These are phyloP conservation scores for Cercospora zeae-maydis DNA, from an alignment of 2,329 filamentous ascomycete species.

Conservation along the genomic window DNA sequence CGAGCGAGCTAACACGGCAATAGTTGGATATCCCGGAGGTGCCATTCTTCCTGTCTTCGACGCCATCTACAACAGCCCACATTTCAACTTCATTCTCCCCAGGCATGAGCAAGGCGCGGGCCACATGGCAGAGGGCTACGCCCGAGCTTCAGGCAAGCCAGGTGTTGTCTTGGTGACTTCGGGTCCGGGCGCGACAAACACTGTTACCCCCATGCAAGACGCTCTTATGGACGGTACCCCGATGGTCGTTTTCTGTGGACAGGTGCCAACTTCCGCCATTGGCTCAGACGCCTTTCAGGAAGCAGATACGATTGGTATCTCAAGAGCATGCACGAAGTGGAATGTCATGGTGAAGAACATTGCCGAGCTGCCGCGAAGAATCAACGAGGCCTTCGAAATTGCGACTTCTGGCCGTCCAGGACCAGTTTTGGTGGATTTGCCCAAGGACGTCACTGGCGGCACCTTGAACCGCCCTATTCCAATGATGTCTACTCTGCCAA, in stretches of 20 bases:
- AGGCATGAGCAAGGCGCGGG: conserved; percentile 96
- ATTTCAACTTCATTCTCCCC: conserved; percentile 94
- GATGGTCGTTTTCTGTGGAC: conserved; percentile 91
- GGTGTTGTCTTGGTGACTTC: conserved; percentile 97
- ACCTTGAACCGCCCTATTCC: conserved; percentile 82
- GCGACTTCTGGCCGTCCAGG: conserved; percentile 91
- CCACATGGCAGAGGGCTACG: conserved; percentile 98
- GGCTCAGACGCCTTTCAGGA: conserved; percentile 97
- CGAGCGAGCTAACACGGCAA: conserved; percentile 18
- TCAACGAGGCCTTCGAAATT: conserved; percentile 98
- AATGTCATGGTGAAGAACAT: conserved; percentile 98
- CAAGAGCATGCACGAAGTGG: conserved; percentile 95
- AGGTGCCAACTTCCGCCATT: conserved; percentile 85
- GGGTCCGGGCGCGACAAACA: conserved; percentile 92
- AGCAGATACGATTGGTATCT: conserved; percentile 90
- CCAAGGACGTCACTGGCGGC: conserved; percentile 91
- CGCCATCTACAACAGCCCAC: conserved; percentile 95
- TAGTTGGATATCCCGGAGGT: conserved; percentile 76
- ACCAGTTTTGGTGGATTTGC: conserved; percentile 90
- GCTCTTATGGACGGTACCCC: conserved; percentile 93
- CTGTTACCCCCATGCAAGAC: conserved; percentile 94
- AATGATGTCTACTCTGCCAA: conserved; percentile 66
- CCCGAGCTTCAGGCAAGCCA: conserved; percentile 85
- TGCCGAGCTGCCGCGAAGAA: conserved; percentile 84
- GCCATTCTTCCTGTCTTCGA: conserved; percentile 98